phyloP scores from a whole-genome alignment of 495 filamentous ascomycete genomes.

The Oidiodendron maius region DNA sequence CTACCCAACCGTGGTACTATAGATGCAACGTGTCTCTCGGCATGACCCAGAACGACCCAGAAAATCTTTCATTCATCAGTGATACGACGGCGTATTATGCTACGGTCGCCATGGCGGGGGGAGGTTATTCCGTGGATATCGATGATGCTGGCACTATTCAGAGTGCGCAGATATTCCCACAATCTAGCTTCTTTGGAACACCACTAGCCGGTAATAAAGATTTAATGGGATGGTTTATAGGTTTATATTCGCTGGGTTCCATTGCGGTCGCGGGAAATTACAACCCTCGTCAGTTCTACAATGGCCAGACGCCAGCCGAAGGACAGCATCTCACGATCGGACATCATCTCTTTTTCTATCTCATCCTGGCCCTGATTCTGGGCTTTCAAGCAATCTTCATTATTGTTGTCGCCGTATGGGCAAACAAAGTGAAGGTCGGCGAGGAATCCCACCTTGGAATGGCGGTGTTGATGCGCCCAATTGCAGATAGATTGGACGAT shows the following conservation, averaged over 20 bases:
- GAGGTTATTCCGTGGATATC: conserved; percentile 9
- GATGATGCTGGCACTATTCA: not conserved
- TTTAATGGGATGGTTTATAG: conserved; percentile 9
- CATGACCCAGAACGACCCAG: conserved; percentile 8
- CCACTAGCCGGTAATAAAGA: conserved; percentile 1
- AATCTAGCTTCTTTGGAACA: conserved; percentile 9
- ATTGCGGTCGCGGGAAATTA: conserved; percentile 11
- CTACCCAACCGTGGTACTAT: conserved; percentile 18
- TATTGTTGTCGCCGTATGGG: conserved; percentile 11
- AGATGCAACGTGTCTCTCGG: conserved; percentile 17
- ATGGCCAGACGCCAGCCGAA: conserved; percentile 4
- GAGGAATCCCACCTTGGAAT: conserved; percentile 13
- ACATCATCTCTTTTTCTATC: conserved; percentile 15
- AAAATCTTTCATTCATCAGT: conserved; percentile 15
- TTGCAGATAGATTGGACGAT: conserved; percentile 19
- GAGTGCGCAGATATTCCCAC: conserved; percentile 16
- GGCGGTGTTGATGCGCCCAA: conserved; percentile 17
- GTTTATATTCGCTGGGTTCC: conserved; percentile 8
- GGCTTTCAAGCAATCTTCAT: conserved; percentile 16
- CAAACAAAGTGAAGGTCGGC: conserved; percentile 21
- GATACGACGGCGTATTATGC: conserved; percentile 20
- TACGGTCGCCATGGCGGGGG: conserved; percentile 15
- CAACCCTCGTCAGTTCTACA: conserved; percentile 9
- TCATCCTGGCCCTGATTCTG: conserved; percentile 14
- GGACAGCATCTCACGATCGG: conserved; percentile 11